Conservation (phyloP, 2,329 filamentous ascomycete species). For the Phaeosphaeriaceae sp. region DNA sequence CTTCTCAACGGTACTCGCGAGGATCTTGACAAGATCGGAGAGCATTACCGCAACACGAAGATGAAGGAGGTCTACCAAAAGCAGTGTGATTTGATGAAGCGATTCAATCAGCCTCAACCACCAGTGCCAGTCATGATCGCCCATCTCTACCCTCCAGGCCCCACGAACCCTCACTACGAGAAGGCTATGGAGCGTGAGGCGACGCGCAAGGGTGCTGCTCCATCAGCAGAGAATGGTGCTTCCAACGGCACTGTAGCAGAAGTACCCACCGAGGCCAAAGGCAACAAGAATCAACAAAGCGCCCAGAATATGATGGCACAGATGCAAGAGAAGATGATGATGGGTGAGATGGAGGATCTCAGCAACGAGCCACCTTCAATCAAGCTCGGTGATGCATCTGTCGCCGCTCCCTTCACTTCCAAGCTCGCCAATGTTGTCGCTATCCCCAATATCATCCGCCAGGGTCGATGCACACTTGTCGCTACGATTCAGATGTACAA, state of each 20-base stretch:
- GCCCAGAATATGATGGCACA: constrained; percentile 85
- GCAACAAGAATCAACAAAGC: constrained; percentile 85
- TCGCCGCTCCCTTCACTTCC: constrained; percentile 95
- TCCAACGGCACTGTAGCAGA: constrained; percentile 55
- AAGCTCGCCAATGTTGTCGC: constrained; percentile 97
- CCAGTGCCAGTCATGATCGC: constrained; percentile 92
- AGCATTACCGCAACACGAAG: constrained; percentile 91
- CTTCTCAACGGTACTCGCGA: constrained; percentile 93
- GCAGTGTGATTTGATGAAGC: constrained; percentile 86
- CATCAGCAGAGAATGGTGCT: constrained; percentile 50
- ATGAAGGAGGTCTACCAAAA: constrained; percentile 99
- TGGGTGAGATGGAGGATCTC: constrained; percentile 74
- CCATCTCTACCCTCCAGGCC: constrained; percentile 90
- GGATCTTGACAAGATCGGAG: constrained; percentile 88
- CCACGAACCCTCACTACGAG: constrained; percentile 89
- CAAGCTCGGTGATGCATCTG: constrained; percentile 96
- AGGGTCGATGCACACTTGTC: constrained; percentile 95
- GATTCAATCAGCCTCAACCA: constrained; percentile 93
- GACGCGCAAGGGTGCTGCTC: constrained; percentile 72
- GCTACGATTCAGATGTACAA: constrained; percentile 99
- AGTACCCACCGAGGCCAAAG: constrained; percentile 66
- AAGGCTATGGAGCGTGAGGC: constrained; percentile 90
- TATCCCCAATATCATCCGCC: constrained; percentile 96
- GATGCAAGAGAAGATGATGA: constrained; percentile 80
- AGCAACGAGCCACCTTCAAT: constrained; percentile 92